These are phyloP conservation scores for Mycena kentingensis DNA, from an alignment of 768 basidiomycete genomes.

Conservation along the genomic window DNA sequence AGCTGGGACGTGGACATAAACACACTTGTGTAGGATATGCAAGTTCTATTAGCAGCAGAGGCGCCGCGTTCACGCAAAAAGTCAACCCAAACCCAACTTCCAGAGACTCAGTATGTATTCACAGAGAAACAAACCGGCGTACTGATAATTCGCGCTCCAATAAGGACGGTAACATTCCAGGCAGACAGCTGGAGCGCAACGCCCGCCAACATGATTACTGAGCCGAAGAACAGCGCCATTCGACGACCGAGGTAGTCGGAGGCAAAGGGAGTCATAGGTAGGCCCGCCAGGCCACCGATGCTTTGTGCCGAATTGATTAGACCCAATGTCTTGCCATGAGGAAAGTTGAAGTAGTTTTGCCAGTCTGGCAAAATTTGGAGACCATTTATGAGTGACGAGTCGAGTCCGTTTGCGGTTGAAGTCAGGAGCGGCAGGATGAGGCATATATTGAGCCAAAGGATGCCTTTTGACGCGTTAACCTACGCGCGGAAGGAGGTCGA, in stretches of 20 bases:
- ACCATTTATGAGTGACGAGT: constrained; percentile 67
- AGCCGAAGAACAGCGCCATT: constrained; percentile 59
- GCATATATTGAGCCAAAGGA: constrained; percentile 58
- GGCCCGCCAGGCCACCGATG: constrained; percentile 54
- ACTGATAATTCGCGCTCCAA: constrained; percentile 60
- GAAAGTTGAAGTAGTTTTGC: constrained; percentile 56
- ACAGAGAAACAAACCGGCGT: constrained; percentile 20
- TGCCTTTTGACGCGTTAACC: constrained; percentile 38
- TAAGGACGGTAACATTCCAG: constrained; percentile 50
- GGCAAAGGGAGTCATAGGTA: constrained; percentile 62
- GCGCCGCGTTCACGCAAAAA: constrained; percentile 63
- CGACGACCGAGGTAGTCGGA: constrained; percentile 68
- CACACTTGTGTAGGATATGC: constrained; percentile 71
- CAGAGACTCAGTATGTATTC: constrained; percentile 8
- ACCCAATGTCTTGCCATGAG: constrained; percentile 53
- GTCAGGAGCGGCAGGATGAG: constrained; percentile 66
- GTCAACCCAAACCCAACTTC: constrained; percentile 66
- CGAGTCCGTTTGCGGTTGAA: constrained; percentile 65
- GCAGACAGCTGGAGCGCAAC: constrained; percentile 57
- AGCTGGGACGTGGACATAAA: neutral
- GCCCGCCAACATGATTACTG: constrained; percentile 64
- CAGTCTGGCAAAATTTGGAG: constrained; percentile 69
- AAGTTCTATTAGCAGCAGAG: constrained; percentile 64
- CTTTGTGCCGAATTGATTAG: constrained; percentile 68
- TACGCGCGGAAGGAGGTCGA: neutral